Base-by-base conservation (phyloP, 2,329 filamentous ascomycete species). In the Paecilomyces formosus region DNA sequence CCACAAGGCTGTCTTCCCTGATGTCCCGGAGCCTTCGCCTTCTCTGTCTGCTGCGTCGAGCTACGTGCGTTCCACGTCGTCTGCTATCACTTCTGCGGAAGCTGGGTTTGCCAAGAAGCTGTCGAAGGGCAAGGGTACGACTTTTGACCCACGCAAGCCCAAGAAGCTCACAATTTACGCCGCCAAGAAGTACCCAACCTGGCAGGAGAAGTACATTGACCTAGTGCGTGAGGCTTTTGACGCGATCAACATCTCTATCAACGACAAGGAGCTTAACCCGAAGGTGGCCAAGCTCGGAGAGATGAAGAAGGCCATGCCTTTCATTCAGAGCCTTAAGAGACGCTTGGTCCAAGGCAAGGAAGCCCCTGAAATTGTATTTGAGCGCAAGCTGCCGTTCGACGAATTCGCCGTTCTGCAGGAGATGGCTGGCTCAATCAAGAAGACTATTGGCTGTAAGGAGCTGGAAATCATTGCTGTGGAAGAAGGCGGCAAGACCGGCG, bases 221-320 rank as follows among this genome's bases (percentile, higher is more conserved):
- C 80, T 95, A 35, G 83, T 96, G 18, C 85, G 86, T 64, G 82
- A 89, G 68, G 79, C 85, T 61, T 91, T 91, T 76, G 82, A 89
- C 61, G 74, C 82, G 18, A 65, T 82, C 54, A 84, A 78, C 64
- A 79, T 89, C 63, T 78, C 79, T 9, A 76, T 89, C 63, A 87
- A 96, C 70, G 90, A 95, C 72, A 96, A 95, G 79, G 85, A 85
- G 58, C 79, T 97, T 53, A 89, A 86, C 68, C 86, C 85, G 64
- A 84, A 86, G 70, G 87, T 97, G 59, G 86, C 85, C 65, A 96
- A 96, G 80, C 81, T 91, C 70, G 86, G 86, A 51, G 75, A 77
- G 63, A 91, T 92, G 83, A 99, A 97, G 85, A 94, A 95, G 78
- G 93, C 92, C 2, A 97, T 97, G 93, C 94, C 94, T 0, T 97